Evolutionary conservation across 225 moss, liverwort and hornwort genomes (phyloP).

Genomic region (Climacium dendroides): DNA sequence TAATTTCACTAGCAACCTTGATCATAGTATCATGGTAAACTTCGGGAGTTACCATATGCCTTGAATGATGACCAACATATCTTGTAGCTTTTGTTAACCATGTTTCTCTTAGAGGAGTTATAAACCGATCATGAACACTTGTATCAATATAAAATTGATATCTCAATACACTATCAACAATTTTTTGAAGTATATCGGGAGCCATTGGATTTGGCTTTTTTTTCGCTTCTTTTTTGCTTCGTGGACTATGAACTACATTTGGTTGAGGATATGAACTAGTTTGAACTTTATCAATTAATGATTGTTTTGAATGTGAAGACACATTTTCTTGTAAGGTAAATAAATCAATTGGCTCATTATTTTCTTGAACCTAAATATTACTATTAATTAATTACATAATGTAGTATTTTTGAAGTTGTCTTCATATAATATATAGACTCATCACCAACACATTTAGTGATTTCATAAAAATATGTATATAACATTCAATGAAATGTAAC

Average conservation of each 20-base stretch:
- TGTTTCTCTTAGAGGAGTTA: slow-evolving; percentile 37
- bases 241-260: slow-evolving; percentile 46
- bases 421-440: too few species aligned
- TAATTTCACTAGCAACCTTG: slow-evolving; percentile 42
- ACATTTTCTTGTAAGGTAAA: not conserved
- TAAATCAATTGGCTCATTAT: not conserved
- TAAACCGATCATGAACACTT: slow-evolving; percentile 39
- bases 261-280: slow-evolving; percentile 22
- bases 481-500: not conserved
- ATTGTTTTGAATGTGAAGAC: not conserved
- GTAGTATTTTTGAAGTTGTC: not conserved
- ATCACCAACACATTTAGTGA: not conserved
- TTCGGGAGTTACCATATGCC: slow-evolving; percentile 22
- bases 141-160: slow-evolving; percentile 53
- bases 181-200: slow-evolving; percentile 8
- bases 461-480: too few species aligned
- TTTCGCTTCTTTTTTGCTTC: slow-evolving; percentile 28
- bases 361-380: not conserved
- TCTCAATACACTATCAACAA: slow-evolving; percentile 42
- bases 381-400: not conserved
- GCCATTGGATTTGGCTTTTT: slow-evolving; percentile 5
- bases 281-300: not conserved
- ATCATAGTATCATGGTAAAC: slow-evolving; percentile 46
- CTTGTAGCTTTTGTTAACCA: slow-evolving; percentile 55
- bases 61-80: slow-evolving; percentile 38